Evolutionary conservation across 306 rosid species (phyloP).

Genomic region (Astragalus membranaceus): DNA sequence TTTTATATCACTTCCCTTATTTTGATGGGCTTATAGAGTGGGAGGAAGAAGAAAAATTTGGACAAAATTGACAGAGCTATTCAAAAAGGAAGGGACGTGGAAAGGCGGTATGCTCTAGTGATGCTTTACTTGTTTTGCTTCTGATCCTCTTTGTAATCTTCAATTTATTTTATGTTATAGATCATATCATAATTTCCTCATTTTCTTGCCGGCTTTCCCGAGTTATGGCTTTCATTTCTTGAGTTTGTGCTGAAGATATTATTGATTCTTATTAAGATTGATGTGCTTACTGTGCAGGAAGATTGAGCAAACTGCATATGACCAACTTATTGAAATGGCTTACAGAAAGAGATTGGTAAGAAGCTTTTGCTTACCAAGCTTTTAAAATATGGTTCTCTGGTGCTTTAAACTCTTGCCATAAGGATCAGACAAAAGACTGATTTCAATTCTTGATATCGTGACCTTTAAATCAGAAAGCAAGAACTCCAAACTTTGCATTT

Average conservation of each 20-base stretch:
- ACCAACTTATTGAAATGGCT: constrained; percentile 75
- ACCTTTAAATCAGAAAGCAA: neutral
- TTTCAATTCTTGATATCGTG: neutral
- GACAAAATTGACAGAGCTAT: constrained; percentile 52
- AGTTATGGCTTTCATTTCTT: neutral
- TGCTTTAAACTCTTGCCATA: neutral
- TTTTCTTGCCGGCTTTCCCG: neutral
- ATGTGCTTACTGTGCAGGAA: constrained; percentile 49
- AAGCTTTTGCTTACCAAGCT: constrained; percentile 17
- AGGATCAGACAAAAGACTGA: neutral
- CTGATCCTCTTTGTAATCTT: constrained; percentile 2
- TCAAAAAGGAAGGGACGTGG: constrained; percentile 50
- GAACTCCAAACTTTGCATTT: neutral
- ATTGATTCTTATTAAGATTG: constrained; percentile 12
- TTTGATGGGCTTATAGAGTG: constrained; percentile 44
- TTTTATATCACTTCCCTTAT: constrained; percentile 21
- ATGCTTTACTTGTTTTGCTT: constrained; percentile 17
- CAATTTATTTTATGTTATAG: neutral
- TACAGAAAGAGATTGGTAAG: constrained; percentile 74
- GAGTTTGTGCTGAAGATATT: constrained; percentile 5
- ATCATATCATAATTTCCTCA: neutral
- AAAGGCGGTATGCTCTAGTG: constrained; percentile 45
- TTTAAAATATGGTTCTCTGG: neutral
- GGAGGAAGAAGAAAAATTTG: constrained; percentile 54
- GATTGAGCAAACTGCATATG: constrained; percentile 71